Evolutionary conservation across 768 basidiomycete species (phyloP), one percentile per base, ranked within the genome.

Genomic region (Pleurotus ostreatus): DNA sequence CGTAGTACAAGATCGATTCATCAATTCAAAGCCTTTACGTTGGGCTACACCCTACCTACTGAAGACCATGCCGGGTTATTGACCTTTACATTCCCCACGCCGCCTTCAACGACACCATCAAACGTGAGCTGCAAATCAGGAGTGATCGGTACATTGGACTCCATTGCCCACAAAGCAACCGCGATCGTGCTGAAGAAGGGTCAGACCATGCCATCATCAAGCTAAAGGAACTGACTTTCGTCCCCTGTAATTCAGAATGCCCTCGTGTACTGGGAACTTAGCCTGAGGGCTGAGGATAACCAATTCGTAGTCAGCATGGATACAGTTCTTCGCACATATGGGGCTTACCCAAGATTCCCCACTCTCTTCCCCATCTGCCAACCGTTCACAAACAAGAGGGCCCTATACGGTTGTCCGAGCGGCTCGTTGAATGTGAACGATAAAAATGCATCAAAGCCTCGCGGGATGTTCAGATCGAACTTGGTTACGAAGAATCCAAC

Each of bases 281-380:
- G 78, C 71, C 66, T 93, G 91, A 15, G 91, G 90, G 15, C 88
- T 89, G 8, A 30, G 30, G 11, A 30, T 30, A 8, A 30, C 11
- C 4, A 43, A 22, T 30, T 47, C 52, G 38, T 4, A 41, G 16
- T 38, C 25, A 30, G 25, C 26, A 15, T 41, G 46, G 2, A 13
- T 13, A 16, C 16, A 23, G 23, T 8, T 6, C 13, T 8, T 6
- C 13, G 7, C 15, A 4, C 22, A 13, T 25, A 23, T 18, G 16
- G 18, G 11, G 13, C 13, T 13, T 59, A 83, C 88, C 87, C 86
- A 2, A 88, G 78, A 62, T 88, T 86, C 11, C 71, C 83, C n/a
- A 87, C 77, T 16, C 84, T 69, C 70, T 92, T 92, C 7, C 91
- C 92, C 82, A 90, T 89, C 82, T 88, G 86, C 92, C 92, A 94